phyloP scores from a whole-genome alignment of 2,329 filamentous ascomycete species.

The Emergomyces pasteurianus region DNA sequence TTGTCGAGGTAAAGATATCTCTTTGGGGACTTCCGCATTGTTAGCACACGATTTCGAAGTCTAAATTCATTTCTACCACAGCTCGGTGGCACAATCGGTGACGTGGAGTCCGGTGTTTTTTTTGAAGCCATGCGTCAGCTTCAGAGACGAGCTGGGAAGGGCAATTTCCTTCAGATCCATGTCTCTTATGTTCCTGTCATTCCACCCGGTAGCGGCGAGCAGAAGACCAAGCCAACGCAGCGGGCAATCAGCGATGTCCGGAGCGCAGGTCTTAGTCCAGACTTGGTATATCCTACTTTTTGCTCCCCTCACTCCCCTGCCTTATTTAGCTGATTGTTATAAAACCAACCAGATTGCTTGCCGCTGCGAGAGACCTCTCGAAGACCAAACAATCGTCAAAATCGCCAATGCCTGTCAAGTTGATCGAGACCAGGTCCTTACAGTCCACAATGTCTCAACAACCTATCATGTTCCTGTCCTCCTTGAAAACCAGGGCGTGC shows the following conservation, averaged over 20 bases:
- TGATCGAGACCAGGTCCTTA: conserved; percentile 70
- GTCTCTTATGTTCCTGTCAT: conserved; percentile 78
- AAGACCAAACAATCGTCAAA: conserved; percentile 65
- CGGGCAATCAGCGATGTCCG: conserved; percentile 74
- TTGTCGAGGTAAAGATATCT: conserved; percentile 50
- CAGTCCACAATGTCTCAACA: conserved; percentile 74
- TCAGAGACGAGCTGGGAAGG: conserved; percentile 54
- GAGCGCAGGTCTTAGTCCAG: conserved; percentile 62
- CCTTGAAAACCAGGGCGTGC: conserved; percentile 67
- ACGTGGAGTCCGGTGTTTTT: conserved; percentile 77
- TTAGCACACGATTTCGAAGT: conserved; percentile 34
- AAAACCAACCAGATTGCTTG: conserved; percentile 62
- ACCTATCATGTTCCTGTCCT: conserved; percentile 95
- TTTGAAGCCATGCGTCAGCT: conserved; percentile 75
- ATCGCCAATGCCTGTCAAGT: conserved; percentile 85
- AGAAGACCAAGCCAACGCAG: conserved; percentile 97
- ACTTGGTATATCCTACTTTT: conserved; percentile 43
- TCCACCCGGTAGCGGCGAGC: conserved; percentile 45
- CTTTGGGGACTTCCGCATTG: not conserved
- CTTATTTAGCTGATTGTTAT: not conserved
- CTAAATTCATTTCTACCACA: conserved; percentile 41
- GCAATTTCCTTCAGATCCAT: conserved; percentile 77
- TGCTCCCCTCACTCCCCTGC: conserved; percentile 4
- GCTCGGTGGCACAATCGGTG: conserved; percentile 42
- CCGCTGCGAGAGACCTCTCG: conserved; percentile 68